Evolutionary conservation across 2,329 filamentous ascomycete genomes (phyloP).

Genomic region (Dothiorella sarmentorum): DNA sequence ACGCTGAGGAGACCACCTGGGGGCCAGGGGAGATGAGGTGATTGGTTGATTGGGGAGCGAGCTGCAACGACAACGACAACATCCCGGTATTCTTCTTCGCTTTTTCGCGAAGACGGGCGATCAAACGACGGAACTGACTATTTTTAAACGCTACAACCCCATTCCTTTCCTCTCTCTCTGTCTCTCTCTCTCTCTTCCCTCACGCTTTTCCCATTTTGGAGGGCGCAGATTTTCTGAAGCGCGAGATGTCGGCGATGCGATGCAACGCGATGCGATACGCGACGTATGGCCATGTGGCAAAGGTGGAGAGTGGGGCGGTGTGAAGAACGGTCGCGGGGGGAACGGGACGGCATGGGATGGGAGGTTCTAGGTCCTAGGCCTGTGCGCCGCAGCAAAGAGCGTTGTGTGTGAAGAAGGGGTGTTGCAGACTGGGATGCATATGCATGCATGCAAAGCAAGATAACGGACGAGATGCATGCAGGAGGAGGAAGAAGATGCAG

Average conservation of each 20-base stretch:
- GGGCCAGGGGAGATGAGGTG: neutral
- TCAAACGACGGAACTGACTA: neutral
- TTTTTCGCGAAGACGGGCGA: too few relatives aligned
- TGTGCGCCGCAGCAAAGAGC: neutral
- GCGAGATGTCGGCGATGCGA: neutral
- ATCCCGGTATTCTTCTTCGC: too few relatives aligned
- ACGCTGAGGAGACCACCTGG: slow-evolving; percentile 51
- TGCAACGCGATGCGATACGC: neutral
- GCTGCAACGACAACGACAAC: too few relatives aligned
- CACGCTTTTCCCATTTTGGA: neutral
- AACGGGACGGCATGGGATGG: too few relatives aligned
- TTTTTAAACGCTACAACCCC: too few relatives aligned
- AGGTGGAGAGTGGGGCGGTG: slow-evolving; percentile 18
- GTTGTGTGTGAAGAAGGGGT: neutral
- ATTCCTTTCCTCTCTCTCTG: neutral
- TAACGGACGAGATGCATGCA: slow-evolving; percentile 12
- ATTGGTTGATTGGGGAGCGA: too few relatives aligned
- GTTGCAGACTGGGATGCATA: neutral
- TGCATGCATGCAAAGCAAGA: too few relatives aligned
- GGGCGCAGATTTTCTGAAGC: neutral
- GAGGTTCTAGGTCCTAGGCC: neutral
- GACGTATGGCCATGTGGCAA: slow-evolving; percentile 21
- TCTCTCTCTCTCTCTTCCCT: neutral
- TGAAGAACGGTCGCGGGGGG: neutral
- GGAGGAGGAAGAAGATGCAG: neutral